Conservation (phyloP, 2,329 filamentous ascomycete genomes). For the Scedosporium boydii region DNA sequence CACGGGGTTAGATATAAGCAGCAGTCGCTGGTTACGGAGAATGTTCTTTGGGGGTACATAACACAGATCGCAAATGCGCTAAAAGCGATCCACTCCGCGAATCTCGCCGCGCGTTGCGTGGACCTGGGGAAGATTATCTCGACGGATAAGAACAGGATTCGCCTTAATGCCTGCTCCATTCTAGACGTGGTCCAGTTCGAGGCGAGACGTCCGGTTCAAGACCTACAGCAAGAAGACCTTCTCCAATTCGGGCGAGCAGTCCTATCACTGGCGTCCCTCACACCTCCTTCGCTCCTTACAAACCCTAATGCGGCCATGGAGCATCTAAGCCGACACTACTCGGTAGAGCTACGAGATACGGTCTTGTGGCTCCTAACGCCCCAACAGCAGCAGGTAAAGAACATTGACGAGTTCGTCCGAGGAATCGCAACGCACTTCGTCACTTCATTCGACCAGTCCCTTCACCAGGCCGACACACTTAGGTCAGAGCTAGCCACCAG, state of each 20-base stretch:
- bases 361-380: slow-evolving; percentile 74
- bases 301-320: slow-evolving; percentile 66
- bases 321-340: slow-evolving; percentile 67
- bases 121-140: slow-evolving; percentile 82
- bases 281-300: slow-evolving; percentile 37
- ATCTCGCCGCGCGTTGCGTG: slow-evolving; percentile 77
- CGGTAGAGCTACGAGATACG: slow-evolving; percentile 66
- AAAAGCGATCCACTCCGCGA: slow-evolving; percentile 71
- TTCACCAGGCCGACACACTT: slow-evolving; percentile 71
- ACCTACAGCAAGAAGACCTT: slow-evolving; percentile 83
- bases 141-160: slow-evolving; percentile 82
- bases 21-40: slow-evolving; percentile 52
- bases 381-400: slow-evolving; percentile 51
- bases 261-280: slow-evolving; percentile 70
- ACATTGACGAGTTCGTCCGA: slow-evolving; percentile 68
- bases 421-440: slow-evolving; percentile 72
- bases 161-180: slow-evolving; percentile 79
- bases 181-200: slow-evolving; percentile 85
- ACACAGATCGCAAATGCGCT: slow-evolving; percentile 84
- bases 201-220: slow-evolving; percentile 52
- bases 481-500: slow-evolving; percentile 65
- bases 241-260: slow-evolving; percentile 76
- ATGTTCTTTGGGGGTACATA: slow-evolving; percentile 81
- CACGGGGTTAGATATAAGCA: slow-evolving; percentile 34
- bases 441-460: slow-evolving; percentile 62